Conservation (phyloP, 495 filamentous ascomycete species). For the Aspergillus sparsus region DNA sequence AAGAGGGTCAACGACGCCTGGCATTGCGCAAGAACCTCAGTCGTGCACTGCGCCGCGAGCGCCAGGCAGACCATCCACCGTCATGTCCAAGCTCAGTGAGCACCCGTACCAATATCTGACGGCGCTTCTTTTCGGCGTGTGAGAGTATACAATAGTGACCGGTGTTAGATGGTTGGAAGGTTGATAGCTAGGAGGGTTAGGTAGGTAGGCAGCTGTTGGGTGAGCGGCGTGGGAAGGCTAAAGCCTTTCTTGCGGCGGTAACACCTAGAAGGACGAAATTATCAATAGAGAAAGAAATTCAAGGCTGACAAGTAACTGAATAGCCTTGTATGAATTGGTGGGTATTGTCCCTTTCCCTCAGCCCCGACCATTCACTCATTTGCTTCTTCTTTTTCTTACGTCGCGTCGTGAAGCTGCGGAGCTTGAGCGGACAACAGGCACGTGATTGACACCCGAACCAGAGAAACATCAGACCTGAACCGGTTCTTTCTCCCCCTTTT, state of each 20-base stretch:
- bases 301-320: neutral
- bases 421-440: slow-evolving; percentile 22
- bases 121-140: slow-evolving; percentile 1
- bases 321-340: neutral
- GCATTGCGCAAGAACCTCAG: slow-evolving; percentile 47
- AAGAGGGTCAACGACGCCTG: slow-evolving; percentile 47
- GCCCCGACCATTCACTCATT: slow-evolving; percentile 9
- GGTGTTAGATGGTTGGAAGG: neutral
- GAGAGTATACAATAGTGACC: neutral
- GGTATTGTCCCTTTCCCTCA: slow-evolving; percentile 3
- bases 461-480: neutral
- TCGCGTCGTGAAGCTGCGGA: slow-evolving; percentile 31
- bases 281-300: neutral
- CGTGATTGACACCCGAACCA: slow-evolving; percentile 22
- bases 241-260: neutral
- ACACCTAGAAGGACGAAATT: neutral
- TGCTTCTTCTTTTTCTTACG: slow-evolving; percentile 18
- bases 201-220: neutral
- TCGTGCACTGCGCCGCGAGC: slow-evolving; percentile 45
- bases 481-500: slow-evolving; percentile 15
- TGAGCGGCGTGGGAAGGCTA: neutral
- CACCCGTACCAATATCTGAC: slow-evolving; percentile 11
- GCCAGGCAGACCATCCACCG: slow-evolving; percentile 41
- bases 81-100: slow-evolving; percentile 41
- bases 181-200: neutral